A percentile compares a stretch with the other conserved stretches of the same genome.
phyloP scores from a whole-genome alignment of 495 filamentous ascomycete genomes.

The Talaromyces trachyspermus region DNA sequence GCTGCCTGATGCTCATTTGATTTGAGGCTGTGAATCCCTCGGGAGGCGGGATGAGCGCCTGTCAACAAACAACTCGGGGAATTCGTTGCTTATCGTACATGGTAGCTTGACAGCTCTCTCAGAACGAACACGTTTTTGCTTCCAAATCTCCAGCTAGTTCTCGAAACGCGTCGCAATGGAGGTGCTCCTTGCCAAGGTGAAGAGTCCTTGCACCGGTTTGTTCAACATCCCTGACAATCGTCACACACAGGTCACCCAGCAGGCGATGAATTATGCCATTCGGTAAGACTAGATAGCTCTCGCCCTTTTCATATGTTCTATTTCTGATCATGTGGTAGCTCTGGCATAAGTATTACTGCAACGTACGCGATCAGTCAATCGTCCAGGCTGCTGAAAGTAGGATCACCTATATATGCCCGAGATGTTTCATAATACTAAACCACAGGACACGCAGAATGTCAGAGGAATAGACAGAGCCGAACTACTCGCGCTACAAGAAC shows the following conservation, averaged over 20 bases:
- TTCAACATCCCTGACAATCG: conserved; percentile 12
- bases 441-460: conserved; percentile 44
- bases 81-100: too few relatives aligned
- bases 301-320: too few relatives aligned
- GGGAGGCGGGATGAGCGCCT: too few relatives aligned
- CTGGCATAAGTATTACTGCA: conserved; percentile 83
- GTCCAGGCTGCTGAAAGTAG: conserved; percentile 69
- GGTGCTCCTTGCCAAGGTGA: conserved; percentile 60
- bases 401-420: conserved; percentile 5
- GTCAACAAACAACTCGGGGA: too few relatives aligned
- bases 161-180: conserved; percentile 56
- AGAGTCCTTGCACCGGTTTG: conserved; percentile 10
- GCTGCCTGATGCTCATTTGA: too few relatives aligned
- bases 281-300: conserved; percentile 37
- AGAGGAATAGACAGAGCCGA: conserved; percentile 65
- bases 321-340: conserved; percentile 33
- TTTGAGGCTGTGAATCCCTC: too few relatives aligned
- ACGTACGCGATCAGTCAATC: conserved; percentile 79
- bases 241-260: conserved; percentile 59
- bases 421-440: neutral
- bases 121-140: too few relatives aligned
- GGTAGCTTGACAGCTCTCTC: too few relatives aligned
- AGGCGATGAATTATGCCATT: conserved; percentile 89
- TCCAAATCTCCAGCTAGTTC: too few relatives aligned
- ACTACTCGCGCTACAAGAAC: conserved; percentile 61